These are phyloP conservation scores for Lentinula detonsa DNA, from an alignment of 768 basidiomycete genomes.

Conservation along the genomic window DNA sequence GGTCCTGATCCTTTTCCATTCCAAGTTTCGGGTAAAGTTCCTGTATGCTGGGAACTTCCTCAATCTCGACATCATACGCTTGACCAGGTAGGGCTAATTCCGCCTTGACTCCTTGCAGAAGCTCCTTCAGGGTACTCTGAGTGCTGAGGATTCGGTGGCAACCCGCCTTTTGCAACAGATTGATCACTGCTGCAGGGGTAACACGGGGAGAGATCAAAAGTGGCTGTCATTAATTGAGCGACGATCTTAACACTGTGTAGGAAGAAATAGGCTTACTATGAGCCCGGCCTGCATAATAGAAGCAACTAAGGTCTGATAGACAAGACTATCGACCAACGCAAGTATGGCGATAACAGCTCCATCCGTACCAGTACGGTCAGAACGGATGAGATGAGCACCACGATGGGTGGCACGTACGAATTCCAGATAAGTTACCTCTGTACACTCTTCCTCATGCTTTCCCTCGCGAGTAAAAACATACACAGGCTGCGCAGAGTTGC, in stretches of 20 bases:
- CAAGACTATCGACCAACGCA: constrained; percentile 22
- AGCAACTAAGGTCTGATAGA: constrained; percentile 19
- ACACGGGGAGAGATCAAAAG: constrained; percentile 31
- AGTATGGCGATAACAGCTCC: constrained; percentile 24
- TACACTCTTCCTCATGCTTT: constrained; percentile 8
- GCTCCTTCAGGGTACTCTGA: constrained; percentile 13
- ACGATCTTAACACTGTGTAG: not conserved
- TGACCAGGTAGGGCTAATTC: constrained; percentile 7
- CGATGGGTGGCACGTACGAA: constrained; percentile 23
- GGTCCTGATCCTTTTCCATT: constrained; percentile 8
- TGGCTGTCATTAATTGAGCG: constrained; percentile 15
- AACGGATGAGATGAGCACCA: constrained; percentile 15
- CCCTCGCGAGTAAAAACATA: constrained; percentile 18
- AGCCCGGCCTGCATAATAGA: constrained; percentile 21
- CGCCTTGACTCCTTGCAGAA: constrained; percentile 15
- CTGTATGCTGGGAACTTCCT: constrained; percentile 10
- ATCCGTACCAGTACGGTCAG: constrained; percentile 11
- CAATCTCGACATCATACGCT: constrained; percentile 5
- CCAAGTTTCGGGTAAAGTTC: constrained; percentile 23
- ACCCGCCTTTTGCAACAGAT: constrained; percentile 22
- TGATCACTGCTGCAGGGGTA: constrained; percentile 23
- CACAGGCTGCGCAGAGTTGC: constrained; percentile 23
- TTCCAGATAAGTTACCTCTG: constrained; percentile 17
- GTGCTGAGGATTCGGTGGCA: constrained; percentile 27
- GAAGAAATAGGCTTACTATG: constrained; percentile 20